Evolutionary conservation across 805 yeast genomes (phyloP).

Genomic region (Tetrapisispora arboricola): DNA sequence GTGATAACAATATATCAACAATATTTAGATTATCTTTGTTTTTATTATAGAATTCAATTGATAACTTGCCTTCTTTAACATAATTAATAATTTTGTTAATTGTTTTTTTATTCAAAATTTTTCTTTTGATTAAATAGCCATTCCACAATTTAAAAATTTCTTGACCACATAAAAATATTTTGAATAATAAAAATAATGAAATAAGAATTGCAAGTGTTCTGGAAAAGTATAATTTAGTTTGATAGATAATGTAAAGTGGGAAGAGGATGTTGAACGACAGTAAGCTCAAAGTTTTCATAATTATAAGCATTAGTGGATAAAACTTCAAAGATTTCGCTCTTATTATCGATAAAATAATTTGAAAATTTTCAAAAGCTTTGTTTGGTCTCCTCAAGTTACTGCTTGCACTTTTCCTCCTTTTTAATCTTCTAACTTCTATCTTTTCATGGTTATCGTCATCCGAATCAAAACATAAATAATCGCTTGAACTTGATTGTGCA

Average conservation of each 20-base stretch:
- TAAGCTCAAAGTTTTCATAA: conserved; percentile 13
- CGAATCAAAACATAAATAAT: not conserved
- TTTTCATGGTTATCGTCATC: not conserved
- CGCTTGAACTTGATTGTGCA: no score
- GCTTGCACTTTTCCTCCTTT: not conserved
- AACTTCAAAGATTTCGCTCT: not conserved
- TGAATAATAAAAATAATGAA: conserved; percentile 10
- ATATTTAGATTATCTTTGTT: conserved; percentile 1
- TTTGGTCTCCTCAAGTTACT: not conserved
- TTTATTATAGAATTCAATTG: conserved; percentile 2
- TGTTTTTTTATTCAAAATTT: conserved; percentile 6
- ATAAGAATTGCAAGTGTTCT: conserved; percentile 9
- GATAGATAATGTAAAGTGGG: conserved; percentile 15
- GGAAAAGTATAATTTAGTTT: conserved; percentile 12
- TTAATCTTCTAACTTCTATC: not conserved
- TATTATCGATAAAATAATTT: not conserved
- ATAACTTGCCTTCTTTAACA: not conserved
- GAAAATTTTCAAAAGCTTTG: not conserved
- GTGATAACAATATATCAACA: conserved; percentile 3
- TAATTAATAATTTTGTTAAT: conserved; percentile 2
- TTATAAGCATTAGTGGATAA: conserved; percentile 10
- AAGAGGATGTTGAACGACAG: conserved; percentile 15
- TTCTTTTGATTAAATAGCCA: conserved; percentile 10
- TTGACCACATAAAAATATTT: conserved; percentile 10
- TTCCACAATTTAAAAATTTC: conserved; percentile 17